phyloP scores from a whole-genome alignment of 2,329 filamentous ascomycete genomes.

The Colletotrichum cereale region DNA sequence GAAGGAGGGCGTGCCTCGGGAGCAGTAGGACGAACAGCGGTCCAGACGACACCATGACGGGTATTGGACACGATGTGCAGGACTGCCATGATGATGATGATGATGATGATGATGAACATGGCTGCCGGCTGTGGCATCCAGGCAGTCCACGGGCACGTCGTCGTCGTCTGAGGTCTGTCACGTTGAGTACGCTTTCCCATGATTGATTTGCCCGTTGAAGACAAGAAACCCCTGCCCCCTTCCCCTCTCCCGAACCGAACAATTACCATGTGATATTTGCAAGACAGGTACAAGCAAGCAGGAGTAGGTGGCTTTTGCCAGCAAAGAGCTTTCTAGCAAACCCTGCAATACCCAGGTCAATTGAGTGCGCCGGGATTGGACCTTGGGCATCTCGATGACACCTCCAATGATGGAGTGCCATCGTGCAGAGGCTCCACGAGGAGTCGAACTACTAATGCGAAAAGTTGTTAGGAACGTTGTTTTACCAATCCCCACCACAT shows the following conservation, averaged over 20 bases:
- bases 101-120: background rate
- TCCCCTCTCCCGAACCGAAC: background rate
- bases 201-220: slow-evolving; percentile 4
- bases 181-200: background rate
- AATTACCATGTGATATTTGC: slow-evolving; percentile 33
- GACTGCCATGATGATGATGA: slow-evolving; percentile 9
- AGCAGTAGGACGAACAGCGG: background rate
- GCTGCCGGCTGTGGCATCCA: slow-evolving; percentile 9
- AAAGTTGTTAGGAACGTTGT: background rate
- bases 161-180: background rate
- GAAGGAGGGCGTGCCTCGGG: slow-evolving; percentile 5
- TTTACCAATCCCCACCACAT: background rate
- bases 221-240: background rate
- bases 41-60: background rate
- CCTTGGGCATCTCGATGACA: background rate
- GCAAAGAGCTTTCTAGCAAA: background rate
- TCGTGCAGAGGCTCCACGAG: slow-evolving; percentile 7
- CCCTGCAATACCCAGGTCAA: slow-evolving; percentile 6
- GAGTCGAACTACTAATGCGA: background rate
- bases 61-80: background rate
- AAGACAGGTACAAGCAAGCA: background rate
- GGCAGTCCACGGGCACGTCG: background rate
- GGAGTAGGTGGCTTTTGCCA: background rate
- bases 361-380: slow-evolving; percentile 27
- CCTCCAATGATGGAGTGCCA: slow-evolving; percentile 11